Evolutionary conservation across 179 eudicot genomes (phyloP).

Genomic region (Gypsophila paniculata): DNA sequence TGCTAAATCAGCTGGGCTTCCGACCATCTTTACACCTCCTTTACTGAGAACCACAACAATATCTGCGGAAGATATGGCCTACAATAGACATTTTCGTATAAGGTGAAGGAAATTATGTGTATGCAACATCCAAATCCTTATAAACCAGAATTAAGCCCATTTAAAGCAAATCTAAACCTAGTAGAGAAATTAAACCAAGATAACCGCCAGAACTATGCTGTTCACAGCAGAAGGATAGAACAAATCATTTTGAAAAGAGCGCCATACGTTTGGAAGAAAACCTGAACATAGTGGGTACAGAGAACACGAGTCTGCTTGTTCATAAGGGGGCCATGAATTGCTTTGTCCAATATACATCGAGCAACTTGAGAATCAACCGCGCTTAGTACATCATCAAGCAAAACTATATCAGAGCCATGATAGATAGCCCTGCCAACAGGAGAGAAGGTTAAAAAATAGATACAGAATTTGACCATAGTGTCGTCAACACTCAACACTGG

Average conservation of each 20-base stretch:
- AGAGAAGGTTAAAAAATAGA: neutral
- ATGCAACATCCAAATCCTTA: neutral
- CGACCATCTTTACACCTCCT: conserved; percentile 68
- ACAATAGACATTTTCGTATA: conserved; percentile 15
- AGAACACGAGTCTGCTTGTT: conserved; percentile 61
- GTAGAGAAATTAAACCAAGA: neutral
- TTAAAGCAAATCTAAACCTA: neutral
- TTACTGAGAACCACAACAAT: conserved; percentile 71
- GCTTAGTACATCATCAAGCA: conserved; percentile 93
- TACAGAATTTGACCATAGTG: conserved; percentile 7
- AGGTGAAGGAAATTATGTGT: neutral
- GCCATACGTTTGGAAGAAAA: conserved; percentile 16
- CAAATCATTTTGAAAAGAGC: no score
- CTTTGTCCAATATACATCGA: conserved; percentile 60
- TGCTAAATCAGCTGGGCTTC: conserved; percentile 57
- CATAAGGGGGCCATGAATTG: conserved; percentile 74
- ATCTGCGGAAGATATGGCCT: conserved; percentile 89
- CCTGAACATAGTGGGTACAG: conserved; percentile 87
- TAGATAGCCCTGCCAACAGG: conserved; percentile 73
- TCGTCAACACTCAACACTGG: neutral
- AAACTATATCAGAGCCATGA: conserved; percentile 50
- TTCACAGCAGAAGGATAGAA: conserved; percentile 4
- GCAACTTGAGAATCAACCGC: conserved; percentile 97
- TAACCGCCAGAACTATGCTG: neutral
- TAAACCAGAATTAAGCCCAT: neutral